phyloP scores from a whole-genome alignment of 257 asterid species.

The Salvia rosmarinus region DNA sequence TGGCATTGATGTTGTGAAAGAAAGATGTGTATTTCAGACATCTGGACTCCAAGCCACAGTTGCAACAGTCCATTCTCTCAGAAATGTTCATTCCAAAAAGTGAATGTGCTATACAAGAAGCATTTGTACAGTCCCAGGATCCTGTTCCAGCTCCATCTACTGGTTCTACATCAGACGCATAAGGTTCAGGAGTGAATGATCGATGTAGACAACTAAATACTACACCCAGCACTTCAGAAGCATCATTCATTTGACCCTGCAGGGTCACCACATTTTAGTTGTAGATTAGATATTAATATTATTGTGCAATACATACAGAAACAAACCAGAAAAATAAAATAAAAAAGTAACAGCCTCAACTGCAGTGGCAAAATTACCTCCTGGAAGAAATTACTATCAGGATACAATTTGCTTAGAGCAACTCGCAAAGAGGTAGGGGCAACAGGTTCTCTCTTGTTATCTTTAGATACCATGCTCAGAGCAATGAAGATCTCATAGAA shows the following conservation, averaged over 20 bases:
- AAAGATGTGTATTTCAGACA: constrained; percentile 85
- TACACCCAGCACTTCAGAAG: constrained; percentile 91
- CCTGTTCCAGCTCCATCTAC: constrained; percentile 62
- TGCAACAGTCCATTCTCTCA: constrained; percentile 87
- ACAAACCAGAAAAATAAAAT: constrained; percentile 14
- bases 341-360: constrained; percentile 1
- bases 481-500: constrained; percentile 77
- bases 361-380: constrained; percentile 55
- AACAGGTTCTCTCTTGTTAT: constrained; percentile 65
- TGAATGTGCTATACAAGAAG: constrained; percentile 81
- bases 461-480: constrained; percentile 58
- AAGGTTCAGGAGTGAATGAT: constrained; percentile 61
- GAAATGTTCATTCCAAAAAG: constrained; percentile 89
- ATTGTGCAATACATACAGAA: constrained; percentile 14
- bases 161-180: constrained; percentile 59
- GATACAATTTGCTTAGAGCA: constrained; percentile 90
- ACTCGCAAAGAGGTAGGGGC: constrained; percentile 88
- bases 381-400: constrained; percentile 90
- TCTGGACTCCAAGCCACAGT: constrained; percentile 88
- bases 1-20: constrained; percentile 89
- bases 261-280: constrained; percentile 28
- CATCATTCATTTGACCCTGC: constrained; percentile 99
- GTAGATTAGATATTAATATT: constrained; percentile 9
- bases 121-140: constrained; percentile 75
- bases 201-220: constrained; percentile 87